Conservation (phyloP, 805 yeast genomes). For the Kazachstania viticola region DNA sequence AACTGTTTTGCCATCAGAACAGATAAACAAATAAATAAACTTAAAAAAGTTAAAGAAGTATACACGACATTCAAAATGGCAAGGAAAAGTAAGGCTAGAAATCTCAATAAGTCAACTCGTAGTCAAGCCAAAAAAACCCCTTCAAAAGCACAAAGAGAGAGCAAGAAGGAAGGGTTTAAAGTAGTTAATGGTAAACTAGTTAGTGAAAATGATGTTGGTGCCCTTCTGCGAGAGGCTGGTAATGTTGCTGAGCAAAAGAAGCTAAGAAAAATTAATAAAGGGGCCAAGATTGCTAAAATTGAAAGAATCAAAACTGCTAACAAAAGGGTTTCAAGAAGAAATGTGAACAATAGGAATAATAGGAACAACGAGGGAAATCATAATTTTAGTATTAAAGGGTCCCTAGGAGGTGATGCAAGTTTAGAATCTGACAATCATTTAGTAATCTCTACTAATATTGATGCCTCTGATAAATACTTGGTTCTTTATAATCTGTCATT, state of each 20-base stretch:
- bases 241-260: slow-evolving; percentile 5
- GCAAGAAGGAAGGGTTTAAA: slow-evolving; percentile 9
- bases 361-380: neutral
- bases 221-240: slow-evolving; percentile 11
- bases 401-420: neutral
- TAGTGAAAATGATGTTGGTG: slow-evolving; percentile 16
- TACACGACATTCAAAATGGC: no score
- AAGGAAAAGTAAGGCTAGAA: no score
- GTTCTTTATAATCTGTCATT: slow-evolving; percentile 17
- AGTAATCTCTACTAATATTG: slow-evolving; percentile 14
- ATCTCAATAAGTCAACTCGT: neutral
- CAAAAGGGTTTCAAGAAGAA: neutral
- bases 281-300: no score
- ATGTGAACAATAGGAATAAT: neutral
- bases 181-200: slow-evolving; percentile 21
- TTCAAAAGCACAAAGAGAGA: neutral
- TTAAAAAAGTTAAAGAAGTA: no score
- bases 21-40: no score
- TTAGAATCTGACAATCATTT: slow-evolving; percentile 6
- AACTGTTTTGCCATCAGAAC: no score
- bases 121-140: neutral
- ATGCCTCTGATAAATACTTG: slow-evolving; percentile 8
- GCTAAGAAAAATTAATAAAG: no score
- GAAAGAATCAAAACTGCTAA: neutral
- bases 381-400: neutral